Evolutionary conservation across 306 rosid species (phyloP).

Genomic region (Chamaecrista fasciculata): DNA sequence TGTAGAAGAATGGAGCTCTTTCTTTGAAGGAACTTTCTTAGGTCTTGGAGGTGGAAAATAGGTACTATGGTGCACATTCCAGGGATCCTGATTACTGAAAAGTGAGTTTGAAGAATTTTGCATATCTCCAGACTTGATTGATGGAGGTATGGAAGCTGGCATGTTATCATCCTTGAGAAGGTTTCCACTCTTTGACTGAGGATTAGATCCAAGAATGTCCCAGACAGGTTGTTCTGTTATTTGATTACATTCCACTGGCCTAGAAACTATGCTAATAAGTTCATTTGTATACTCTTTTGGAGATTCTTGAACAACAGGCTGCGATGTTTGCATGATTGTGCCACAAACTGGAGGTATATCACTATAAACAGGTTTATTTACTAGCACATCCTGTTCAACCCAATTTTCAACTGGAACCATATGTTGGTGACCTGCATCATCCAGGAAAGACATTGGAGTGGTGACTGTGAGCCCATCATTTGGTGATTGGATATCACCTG

Average conservation of each 20-base stretch:
- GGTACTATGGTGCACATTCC: constrained; percentile 62
- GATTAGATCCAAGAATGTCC: constrained; percentile 53
- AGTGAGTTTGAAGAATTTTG: constrained; percentile 72
- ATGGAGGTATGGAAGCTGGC: constrained; percentile 35
- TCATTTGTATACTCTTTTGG: constrained; percentile 43
- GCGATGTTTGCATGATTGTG: constrained; percentile 41
- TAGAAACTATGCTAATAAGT: constrained; percentile 34
- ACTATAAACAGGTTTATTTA: constrained; percentile 32
- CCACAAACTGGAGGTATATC: constrained; percentile 39
- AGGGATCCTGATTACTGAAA: constrained; percentile 81
- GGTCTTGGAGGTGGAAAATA: constrained; percentile 61
- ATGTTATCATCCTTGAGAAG: constrained; percentile 35
- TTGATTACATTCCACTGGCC: constrained; percentile 53
- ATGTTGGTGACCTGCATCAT: constrained; percentile 40
- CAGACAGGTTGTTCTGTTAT: constrained; percentile 46
- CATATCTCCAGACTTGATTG: constrained; percentile 46
- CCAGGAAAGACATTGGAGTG: constrained; percentile 37
- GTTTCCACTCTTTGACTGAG: constrained; percentile 42
- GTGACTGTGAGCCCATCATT: constrained; percentile 37
- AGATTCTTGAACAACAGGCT: constrained; percentile 39
- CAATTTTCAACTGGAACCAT: constrained; percentile 37
- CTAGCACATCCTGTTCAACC: constrained; percentile 37
- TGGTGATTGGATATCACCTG: constrained; percentile 42
- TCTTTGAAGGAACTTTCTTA: constrained; percentile 37
- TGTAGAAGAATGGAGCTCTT: constrained; percentile 43